These are phyloP conservation scores for Paramyrothecium roridum DNA, from an alignment of 2,329 filamentous ascomycete genomes.

Conservation along the genomic window DNA sequence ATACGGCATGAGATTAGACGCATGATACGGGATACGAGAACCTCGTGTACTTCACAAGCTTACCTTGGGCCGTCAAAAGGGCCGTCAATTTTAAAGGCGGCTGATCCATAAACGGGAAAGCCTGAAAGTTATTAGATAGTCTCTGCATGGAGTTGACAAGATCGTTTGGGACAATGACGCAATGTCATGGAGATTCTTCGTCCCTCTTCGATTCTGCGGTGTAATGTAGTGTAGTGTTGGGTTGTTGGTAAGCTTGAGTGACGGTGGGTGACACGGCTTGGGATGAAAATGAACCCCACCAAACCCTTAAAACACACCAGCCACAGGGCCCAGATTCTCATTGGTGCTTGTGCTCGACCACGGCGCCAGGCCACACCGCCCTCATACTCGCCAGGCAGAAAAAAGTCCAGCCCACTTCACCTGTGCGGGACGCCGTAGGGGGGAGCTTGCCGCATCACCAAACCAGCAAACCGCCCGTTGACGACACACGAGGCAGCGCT, in stretches of 20 bases:
- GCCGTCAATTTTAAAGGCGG: too few species aligned
- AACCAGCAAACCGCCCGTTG: conserved; percentile 18
- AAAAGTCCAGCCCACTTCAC: conserved; percentile 27
- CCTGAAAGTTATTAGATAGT: too few species aligned
- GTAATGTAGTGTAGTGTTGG: too few species aligned
- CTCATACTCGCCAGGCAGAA: conserved; percentile 23
- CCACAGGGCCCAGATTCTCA: not conserved
- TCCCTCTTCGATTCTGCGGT: too few species aligned
- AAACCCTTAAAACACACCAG: not conserved
- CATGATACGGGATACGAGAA: not conserved
- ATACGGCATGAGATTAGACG: not conserved
- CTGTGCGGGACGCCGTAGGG: conserved; percentile 20
- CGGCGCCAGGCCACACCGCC: conserved; percentile 24
- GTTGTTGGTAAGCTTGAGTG: too few species aligned
- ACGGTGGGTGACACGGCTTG: too few species aligned
- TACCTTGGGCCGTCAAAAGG: too few species aligned
- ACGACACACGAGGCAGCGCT: conserved; percentile 12
- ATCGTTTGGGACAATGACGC: too few species aligned
- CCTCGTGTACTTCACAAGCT: too few species aligned
- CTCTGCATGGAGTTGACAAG: too few species aligned
- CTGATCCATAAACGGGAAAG: too few species aligned
- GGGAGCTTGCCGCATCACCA: conserved; percentile 27
- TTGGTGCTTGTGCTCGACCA: conserved; percentile 15
- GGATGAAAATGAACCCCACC: not conserved
- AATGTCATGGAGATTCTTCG: too few species aligned